Conservation (phyloP, 371 early-diverging fungal species). For the Mucor saturninus region DNA sequence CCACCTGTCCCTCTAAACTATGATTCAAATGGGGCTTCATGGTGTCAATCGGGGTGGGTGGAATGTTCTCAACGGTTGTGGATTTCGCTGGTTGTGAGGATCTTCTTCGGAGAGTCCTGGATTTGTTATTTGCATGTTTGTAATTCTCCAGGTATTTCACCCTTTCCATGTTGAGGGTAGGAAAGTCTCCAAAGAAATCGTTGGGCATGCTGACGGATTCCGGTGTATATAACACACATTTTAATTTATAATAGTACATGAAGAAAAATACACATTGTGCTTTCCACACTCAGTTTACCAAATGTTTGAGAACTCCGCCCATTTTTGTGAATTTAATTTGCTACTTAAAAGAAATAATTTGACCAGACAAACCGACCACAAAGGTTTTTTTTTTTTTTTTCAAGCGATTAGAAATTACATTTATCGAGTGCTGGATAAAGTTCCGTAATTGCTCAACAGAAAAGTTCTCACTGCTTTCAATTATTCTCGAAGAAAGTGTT, state of each 20-base stretch:
- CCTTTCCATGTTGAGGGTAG: background rate
- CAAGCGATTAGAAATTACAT: too few relatives aligned
- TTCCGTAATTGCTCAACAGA: too few relatives aligned
- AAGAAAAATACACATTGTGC: too few relatives aligned
- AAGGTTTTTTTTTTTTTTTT: too few relatives aligned
- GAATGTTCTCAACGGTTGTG: constrained; percentile 18
- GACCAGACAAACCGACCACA: too few relatives aligned
- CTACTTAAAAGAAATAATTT: too few relatives aligned
- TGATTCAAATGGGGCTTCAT: constrained; percentile 12
- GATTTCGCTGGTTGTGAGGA: constrained; percentile 9
- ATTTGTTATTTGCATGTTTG: constrained; percentile 4
- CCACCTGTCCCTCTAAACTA: constrained; percentile 24
- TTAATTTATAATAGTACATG: constrained; percentile 45
- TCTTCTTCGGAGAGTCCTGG: constrained; percentile 3
- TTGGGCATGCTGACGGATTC: constrained; percentile 2
- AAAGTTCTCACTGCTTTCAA: too few relatives aligned
- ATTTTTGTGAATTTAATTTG: too few relatives aligned
- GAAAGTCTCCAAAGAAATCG: constrained; percentile 17
- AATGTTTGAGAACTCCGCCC: too few relatives aligned
- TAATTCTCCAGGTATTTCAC: constrained; percentile 13
- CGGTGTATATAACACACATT: constrained; percentile 41
- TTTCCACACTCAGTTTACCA: too few relatives aligned
- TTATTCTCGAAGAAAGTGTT: too few relatives aligned
- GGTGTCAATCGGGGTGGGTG: constrained; percentile 34
- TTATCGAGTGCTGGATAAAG: too few relatives aligned